These are phyloP conservation scores for Coemansia sp. DNA, from an alignment of 371 early-diverging fungal species.

Conservation along the genomic window DNA sequence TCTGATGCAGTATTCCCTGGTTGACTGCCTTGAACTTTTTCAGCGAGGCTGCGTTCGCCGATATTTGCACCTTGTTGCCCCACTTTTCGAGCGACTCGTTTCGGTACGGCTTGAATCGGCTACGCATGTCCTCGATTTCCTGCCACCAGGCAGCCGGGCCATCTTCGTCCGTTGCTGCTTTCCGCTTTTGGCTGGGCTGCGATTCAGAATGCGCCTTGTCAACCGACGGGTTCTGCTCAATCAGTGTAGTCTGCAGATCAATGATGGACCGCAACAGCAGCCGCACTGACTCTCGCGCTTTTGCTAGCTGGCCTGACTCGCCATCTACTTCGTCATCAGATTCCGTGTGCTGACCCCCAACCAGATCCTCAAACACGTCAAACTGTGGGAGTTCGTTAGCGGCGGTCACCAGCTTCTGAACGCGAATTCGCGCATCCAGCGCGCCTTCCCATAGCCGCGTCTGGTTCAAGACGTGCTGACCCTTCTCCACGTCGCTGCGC, in stretches of 20 bases:
- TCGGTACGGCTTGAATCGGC: slow-evolving; percentile 70
- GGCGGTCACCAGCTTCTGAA: slow-evolving; percentile 74
- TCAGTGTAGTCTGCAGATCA: slow-evolving; percentile 28
- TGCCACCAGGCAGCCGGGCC: slow-evolving; percentile 61
- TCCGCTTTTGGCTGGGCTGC: slow-evolving; percentile 22
- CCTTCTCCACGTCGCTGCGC: slow-evolving; percentile 83
- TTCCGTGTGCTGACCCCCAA: neutral
- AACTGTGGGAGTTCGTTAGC: slow-evolving; percentile 82
- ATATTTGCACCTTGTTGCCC: slow-evolving; percentile 83
- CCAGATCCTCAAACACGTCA: slow-evolving; percentile 22
- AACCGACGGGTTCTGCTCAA: slow-evolving; percentile 28
- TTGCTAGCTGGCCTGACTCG: slow-evolving; percentile 8
- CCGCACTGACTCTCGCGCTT: slow-evolving; percentile 19
- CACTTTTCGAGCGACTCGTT: slow-evolving; percentile 89
- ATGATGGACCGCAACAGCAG: slow-evolving; percentile 30
- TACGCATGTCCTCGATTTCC: slow-evolving; percentile 63
- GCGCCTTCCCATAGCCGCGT: slow-evolving; percentile 82
- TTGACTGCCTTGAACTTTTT: slow-evolving; percentile 95
- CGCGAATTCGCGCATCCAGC: slow-evolving; percentile 85
- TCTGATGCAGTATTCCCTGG: slow-evolving; percentile 79
- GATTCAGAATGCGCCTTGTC: slow-evolving; percentile 9
- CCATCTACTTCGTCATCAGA: neutral
- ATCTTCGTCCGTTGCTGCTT: slow-evolving; percentile 31
- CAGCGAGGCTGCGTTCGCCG: slow-evolving; percentile 66
- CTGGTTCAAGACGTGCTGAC: slow-evolving; percentile 77